Evolutionary conservation across 225 moss, liverwort and hornwort genomes (phyloP).

Genomic region (Polytrichum formosum): DNA sequence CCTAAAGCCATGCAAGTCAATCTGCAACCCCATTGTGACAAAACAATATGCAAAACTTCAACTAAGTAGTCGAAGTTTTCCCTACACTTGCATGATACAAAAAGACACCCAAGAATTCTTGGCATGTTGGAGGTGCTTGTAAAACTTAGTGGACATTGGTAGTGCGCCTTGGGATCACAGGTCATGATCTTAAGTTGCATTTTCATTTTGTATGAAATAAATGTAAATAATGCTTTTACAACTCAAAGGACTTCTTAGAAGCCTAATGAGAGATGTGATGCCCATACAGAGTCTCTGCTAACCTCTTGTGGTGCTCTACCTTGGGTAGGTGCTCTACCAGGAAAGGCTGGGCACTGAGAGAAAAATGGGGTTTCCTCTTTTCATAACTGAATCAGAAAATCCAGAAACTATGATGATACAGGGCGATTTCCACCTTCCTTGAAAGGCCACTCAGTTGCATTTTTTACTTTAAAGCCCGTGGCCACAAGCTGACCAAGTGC

Average conservation of each 20-base stretch:
- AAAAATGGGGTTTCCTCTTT: not conserved
- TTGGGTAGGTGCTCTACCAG: not conserved
- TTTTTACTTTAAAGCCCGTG: too few relatives aligned
- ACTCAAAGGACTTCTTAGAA: constrained; percentile 1
- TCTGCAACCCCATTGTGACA: too few relatives aligned
- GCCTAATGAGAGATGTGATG: constrained; percentile 4
- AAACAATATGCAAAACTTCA: too few relatives aligned
- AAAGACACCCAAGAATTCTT: too few relatives aligned
- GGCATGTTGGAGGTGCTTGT: too few relatives aligned
- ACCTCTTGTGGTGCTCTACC: constrained; percentile 4
- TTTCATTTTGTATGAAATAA: not conserved
- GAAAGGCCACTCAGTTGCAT: not conserved
- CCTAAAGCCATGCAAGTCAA: too few relatives aligned
- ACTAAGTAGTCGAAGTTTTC: too few relatives aligned
- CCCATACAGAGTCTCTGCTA: not conserved
- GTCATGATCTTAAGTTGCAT: constrained; percentile 5
- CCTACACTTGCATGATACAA: too few relatives aligned
- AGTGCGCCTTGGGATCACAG: not conserved
- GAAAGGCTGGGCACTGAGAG: not conserved
- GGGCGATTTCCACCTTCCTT: not conserved
- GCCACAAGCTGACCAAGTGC: too few relatives aligned
- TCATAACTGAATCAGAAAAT: not conserved
- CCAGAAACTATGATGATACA: constrained; percentile 2
- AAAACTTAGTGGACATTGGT: not conserved
- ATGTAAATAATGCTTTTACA: constrained; percentile 6